Percentiles rank a stretch among this genome's conserved stretches.
Conservation (phyloP, 352 stramenopile species). For the Pythium pyrilobum region DNA sequence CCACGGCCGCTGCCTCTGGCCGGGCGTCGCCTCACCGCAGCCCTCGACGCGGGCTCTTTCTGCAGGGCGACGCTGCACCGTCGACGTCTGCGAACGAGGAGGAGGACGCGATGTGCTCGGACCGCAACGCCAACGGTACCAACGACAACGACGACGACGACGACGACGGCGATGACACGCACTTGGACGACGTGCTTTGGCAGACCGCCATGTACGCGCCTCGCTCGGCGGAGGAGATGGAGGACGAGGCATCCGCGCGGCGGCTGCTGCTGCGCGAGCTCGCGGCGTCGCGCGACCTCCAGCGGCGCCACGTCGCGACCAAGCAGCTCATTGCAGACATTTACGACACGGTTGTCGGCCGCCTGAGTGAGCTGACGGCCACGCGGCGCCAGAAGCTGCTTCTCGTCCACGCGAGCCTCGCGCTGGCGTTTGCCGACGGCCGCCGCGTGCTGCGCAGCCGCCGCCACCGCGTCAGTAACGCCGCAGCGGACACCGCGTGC, state of each 20-base stretch:
- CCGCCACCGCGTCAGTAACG: not conserved
- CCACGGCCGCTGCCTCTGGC: not conserved
- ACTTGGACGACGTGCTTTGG: conserved; percentile 25
- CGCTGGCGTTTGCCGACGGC: conserved; percentile 46
- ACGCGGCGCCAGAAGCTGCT: conserved; percentile 23
- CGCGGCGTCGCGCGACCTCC: conserved; percentile 38
- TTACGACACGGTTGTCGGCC: conserved; percentile 59
- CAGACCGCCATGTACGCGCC: conserved; percentile 9
- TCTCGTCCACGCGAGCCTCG: conserved; percentile 30
- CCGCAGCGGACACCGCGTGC: conserved; percentile 10
- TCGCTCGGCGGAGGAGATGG: conserved; percentile 21
- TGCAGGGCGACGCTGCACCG: too few relatives aligned
- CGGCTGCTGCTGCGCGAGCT: conserved; percentile 20
- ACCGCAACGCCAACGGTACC: too few relatives aligned
- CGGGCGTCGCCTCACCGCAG: not conserved
- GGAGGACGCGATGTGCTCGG: not conserved
- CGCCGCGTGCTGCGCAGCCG: conserved; percentile 8
- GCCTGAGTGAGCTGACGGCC: conserved; percentile 30
- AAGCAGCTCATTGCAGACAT: conserved; percentile 72
- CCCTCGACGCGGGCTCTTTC: too few relatives aligned
- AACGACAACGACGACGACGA: not conserved
- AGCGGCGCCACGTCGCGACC: conserved; percentile 36
- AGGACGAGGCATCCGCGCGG: conserved; percentile 15
- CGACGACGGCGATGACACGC: conserved; percentile 7
- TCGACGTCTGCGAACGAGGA: not conserved